Base-by-base conservation (phyloP, 352 stramenopile genomes). In the Phytophthora palmivora region DNA sequence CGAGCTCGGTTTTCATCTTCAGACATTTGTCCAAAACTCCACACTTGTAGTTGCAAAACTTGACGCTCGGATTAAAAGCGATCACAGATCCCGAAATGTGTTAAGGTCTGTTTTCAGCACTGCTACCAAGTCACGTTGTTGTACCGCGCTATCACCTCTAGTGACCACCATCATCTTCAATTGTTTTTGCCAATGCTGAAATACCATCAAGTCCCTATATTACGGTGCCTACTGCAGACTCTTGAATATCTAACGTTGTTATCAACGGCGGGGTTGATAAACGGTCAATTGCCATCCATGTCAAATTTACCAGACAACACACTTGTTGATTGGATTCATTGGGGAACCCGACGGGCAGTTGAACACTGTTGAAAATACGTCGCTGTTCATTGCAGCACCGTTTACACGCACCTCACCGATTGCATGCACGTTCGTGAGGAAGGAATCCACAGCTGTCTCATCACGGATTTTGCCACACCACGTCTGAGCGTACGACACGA, bases 1-100 rank as follows among this genome's bases (percentile, higher is more conserved):
- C 74, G 0, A 91, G 79, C 61, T 87, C 75, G 44, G 84, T 84
- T 56, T 91, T 91, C 56, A 91, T 86, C 56, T 88, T 70, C 16
- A 82, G 28, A 47, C 82, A 91, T 67, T 91, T 91, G 36, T 86
- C 76, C 73, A 87, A 77, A 34, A 89, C 70, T 38, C 70, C 70
- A 18, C 67, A 78, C 65, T n/a, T 91, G 82, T 6, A 77, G 36
- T 5, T 64, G 73, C 32, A 91, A 46, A 41, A 65, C 78, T 47
- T 88, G 73, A 34, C 82, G 82, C 47, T 91, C 82, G 44, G 65
- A 65, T 5, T 79, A 70, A 54, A 91, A 91, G 26, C 82, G 75
- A 30, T 89, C 82, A 43, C 89, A 91, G 6, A 91, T 70, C 24
- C 79, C 60, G 63, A 84, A 80, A 46, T 88, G 67, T 41, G 82